Base-by-base conservation (phyloP, 2,329 filamentous ascomycete species). In the Aspergillus alliaceus region DNA sequence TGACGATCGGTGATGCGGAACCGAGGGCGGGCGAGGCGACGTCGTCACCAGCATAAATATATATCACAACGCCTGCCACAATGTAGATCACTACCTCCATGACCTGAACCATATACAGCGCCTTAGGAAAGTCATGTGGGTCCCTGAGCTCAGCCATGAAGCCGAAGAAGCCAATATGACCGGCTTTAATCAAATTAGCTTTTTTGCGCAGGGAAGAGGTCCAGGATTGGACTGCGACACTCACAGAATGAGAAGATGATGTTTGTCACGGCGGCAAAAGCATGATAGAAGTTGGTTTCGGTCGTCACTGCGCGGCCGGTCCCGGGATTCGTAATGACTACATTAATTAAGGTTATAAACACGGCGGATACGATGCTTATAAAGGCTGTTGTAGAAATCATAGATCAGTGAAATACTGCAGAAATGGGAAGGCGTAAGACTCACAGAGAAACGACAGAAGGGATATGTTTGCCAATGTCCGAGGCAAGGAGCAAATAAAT, bases 141-240 rank as follows among this genome's bases (percentile, higher is more conserved):
- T 84, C 75, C 64, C 82, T 79, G 73, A 90, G 81, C 70, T 90
- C 87, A 42, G 81, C 79, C 59, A 87, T 83, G 67, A 90, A 83
- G 65, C 78, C 80, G 71, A 89, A 89, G 76, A 89, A 90, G 59
- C 84, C 85, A n/a, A 87, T 83, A 65, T 88, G 85, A n/a, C 84
- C 86, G 73, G 27, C 44, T 42, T 22, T 14, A 15, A 5, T 15
- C 2, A n/a, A 31, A 9, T 2, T 31, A 18, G n/a, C 2, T 11
- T 27, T 12, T 14, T 9, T 47, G 11, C 18, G 2, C n/a, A 14
- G 25, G 2, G 1, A 11, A 31, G 4, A 18, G 7, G 6, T n/a
- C n/a, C n/a, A n/a, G 25, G 8, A 0, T 18, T 12, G 7, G 25
- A 20, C 0, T 1, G 12, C 2, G 39, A 20, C 1, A 15, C 44